A percentile compares a stretch with the other conserved stretches of the same genome.
Conservation (phyloP, 2,329 filamentous ascomycete species). For the Epicoccum nigrum region DNA sequence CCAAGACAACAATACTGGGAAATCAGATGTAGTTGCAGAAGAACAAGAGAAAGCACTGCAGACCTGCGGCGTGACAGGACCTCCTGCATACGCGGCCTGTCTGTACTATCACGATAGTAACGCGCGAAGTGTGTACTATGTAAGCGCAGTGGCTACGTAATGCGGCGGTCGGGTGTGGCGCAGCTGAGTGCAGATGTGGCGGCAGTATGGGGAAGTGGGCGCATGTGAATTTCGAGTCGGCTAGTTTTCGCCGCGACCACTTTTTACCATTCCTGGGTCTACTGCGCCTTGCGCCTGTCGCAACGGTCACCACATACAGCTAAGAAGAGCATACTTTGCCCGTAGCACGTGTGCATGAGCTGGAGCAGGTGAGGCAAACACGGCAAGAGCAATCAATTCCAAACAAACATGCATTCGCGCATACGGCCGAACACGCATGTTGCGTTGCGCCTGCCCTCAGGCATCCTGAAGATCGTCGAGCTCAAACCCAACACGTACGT, state of each 20-base stretch:
- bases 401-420: slow-evolving; percentile 50
- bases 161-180: neutral
- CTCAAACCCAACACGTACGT: slow-evolving; percentile 70
- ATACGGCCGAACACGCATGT: slow-evolving; percentile 60
- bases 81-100: slow-evolving; percentile 10
- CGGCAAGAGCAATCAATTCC: slow-evolving; percentile 3
- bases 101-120: slow-evolving; percentile 1
- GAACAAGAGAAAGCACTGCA: neutral
- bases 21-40: neutral
- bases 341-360: slow-evolving; percentile 21
- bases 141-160: slow-evolving; percentile 7
- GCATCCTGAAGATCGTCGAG: slow-evolving; percentile 63
- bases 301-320: slow-evolving; percentile 10
- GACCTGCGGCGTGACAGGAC: neutral
- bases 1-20: slow-evolving; percentile 2
- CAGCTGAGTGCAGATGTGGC: slow-evolving; percentile 7
- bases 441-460: slow-evolving; percentile 64
- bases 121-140: too few relatives aligned
- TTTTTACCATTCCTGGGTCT: slow-evolving; percentile 1
- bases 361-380: too few relatives aligned
- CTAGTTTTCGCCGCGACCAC: slow-evolving; percentile 4
- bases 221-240: slow-evolving; percentile 9
- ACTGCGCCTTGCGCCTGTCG: slow-evolving; percentile 8
- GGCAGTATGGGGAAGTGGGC: slow-evolving; percentile 11
- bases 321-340: neutral